phyloP scores from a whole-genome alignment of 75 land plant species.

The Adiantum capillusveneris region DNA sequence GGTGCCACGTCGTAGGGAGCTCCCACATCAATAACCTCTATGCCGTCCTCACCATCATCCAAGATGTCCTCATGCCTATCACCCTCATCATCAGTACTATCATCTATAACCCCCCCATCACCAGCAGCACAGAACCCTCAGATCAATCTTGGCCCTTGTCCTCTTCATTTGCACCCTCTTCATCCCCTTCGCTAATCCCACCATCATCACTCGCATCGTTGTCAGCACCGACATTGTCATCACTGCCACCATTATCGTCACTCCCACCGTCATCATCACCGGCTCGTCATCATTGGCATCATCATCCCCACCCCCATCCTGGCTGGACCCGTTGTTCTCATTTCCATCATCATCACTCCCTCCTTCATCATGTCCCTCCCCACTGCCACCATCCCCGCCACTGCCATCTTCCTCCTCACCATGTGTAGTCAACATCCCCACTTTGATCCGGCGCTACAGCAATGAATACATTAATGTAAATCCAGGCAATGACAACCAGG shows the following conservation, averaged over 20 bases:
- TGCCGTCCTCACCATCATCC: not conserved
- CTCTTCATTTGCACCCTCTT: not conserved
- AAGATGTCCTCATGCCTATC: not conserved
- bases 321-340: too few relatives aligned
- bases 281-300: not conserved
- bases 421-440: too few relatives aligned
- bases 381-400: too few relatives aligned
- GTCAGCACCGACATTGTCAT: not conserved
- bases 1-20: too few relatives aligned
- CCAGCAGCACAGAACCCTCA: not conserved
- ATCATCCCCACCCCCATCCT: too few relatives aligned
- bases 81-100: too few relatives aligned
- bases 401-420: too few relatives aligned
- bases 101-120: not conserved
- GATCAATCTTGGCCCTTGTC: not conserved
- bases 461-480: too few relatives aligned
- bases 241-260: not conserved
- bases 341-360: too few relatives aligned
- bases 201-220: not conserved
- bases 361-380: too few relatives aligned
- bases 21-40: not conserved
- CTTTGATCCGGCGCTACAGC: too few relatives aligned
- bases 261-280: not conserved
- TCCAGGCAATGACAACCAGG: too few relatives aligned
- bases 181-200: not conserved